phyloP scores from a whole-genome alignment of 2,329 filamentous ascomycete species.

The Xylaria sp. region DNA sequence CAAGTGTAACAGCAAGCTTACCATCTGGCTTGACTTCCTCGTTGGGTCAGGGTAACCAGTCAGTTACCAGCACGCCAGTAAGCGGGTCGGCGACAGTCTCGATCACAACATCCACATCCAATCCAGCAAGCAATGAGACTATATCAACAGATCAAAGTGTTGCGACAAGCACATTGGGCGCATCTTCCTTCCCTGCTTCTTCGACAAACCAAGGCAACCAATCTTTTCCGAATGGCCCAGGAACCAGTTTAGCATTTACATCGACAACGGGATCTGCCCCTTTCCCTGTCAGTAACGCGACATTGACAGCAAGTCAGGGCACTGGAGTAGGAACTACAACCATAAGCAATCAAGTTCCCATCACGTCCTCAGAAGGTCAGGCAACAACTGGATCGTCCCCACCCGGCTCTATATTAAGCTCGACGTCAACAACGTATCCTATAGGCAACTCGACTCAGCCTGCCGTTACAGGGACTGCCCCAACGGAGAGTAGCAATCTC shows the following conservation, averaged over 20 bases:
- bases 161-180: neutral
- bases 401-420: neutral
- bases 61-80: constrained; percentile 9
- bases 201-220: constrained; percentile 4
- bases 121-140: constrained; percentile 13
- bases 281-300: constrained; percentile 24
- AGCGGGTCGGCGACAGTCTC: constrained; percentile 15
- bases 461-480: constrained; percentile 5
- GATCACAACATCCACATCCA: constrained; percentile 11
- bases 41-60: constrained; percentile 21
- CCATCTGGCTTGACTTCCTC: constrained; percentile 5
- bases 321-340: constrained; percentile 15
- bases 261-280: constrained; percentile 9
- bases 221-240: constrained; percentile 7
- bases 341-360: constrained; percentile 1
- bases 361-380: constrained; percentile 6
- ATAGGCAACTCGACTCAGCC: constrained; percentile 18
- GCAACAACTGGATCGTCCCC: constrained; percentile 4
- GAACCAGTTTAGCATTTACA: neutral
- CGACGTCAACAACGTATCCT: constrained; percentile 1
- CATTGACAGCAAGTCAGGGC: constrained; percentile 12
- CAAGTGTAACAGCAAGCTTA: constrained; percentile 4
- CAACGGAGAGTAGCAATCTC: constrained; percentile 6
- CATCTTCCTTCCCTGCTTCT: neutral
- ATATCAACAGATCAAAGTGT: neutral